phyloP scores from a whole-genome alignment of 148 eudicot species.

The Silene uniflora region DNA sequence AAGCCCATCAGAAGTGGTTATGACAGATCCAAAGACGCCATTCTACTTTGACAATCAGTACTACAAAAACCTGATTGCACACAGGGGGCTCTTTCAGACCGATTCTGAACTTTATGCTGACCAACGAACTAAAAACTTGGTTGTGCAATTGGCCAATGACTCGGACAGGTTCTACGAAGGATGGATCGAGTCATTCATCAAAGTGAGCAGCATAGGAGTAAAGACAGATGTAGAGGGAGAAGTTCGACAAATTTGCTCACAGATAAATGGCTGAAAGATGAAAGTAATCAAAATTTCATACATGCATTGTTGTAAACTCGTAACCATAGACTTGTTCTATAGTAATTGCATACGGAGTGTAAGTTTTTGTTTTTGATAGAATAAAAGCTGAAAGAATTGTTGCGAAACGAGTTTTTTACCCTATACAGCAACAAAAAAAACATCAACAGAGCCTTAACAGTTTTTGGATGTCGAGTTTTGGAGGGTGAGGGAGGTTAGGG shows the following conservation, averaged over 20 bases:
- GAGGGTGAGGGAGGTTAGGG: no score
- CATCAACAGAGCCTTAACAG: no score
- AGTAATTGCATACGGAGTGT: constrained; percentile 16
- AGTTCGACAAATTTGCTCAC: constrained; percentile 50
- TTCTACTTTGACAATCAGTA: constrained; percentile 53
- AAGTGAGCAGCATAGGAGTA: constrained; percentile 43
- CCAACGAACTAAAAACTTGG: constrained; percentile 37
- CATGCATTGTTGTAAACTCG: not conserved
- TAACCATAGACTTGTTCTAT: not conserved
- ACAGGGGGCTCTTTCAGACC: constrained; percentile 57
- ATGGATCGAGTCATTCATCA: constrained; percentile 54
- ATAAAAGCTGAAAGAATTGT: no score
- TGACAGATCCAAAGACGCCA: constrained; percentile 53
- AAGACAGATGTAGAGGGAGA: constrained; percentile 50
- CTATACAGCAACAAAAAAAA: no score
- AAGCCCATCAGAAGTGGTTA: constrained; percentile 32
- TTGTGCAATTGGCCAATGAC: constrained; percentile 42
- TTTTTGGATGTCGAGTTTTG: no score
- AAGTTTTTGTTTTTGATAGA: no score
- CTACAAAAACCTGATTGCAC: constrained; percentile 43
- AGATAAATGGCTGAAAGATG: constrained; percentile 25
- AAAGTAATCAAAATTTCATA: not conserved
- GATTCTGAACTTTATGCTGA: constrained; percentile 49
- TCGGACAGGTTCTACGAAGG: constrained; percentile 34
- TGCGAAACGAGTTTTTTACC: no score